Base-by-base conservation (phyloP, 306 rosid genomes). In the Erythrophleum fordii region DNA sequence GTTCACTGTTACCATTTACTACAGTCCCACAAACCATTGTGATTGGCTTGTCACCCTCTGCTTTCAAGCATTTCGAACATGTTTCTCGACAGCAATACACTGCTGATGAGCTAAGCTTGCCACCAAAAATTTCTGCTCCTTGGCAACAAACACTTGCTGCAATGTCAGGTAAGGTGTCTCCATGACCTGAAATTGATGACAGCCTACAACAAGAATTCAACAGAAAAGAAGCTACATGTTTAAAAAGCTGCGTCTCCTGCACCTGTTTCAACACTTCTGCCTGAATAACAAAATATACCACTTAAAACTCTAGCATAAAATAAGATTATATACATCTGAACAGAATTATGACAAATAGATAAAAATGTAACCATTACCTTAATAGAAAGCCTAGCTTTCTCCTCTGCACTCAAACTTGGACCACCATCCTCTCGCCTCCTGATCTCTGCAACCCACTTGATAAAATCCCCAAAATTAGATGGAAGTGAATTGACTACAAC, bases 361-460 rank as follows among this genome's bases (percentile, higher is more conserved):
- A 67, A 22, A 52, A 34, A 71, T 72, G 51, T 69, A 79, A 81
- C 49, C 65, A 42, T 80, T 65, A 95, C 99, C 96, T 95, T 95
- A 81, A 95, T 70, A n/a, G 89, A 52, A 37, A 90, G 86, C 85
- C 98, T 91, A 62, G 96, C 87, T 78, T 87, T 93, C 92, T 95
- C 98, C 88, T 95, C 99, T 51, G 80, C 74, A 83, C 97, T 93
- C 80, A 95, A 76, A 77, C 89, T 81, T 75, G 88, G 88, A 78
- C 66, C 84, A 11, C 88, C 92, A 73, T 95, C 99, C 77, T 95
- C 99, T 65, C 67, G 86, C 79, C 94, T 90, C 86, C 99, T 89
- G 72, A 93, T 88, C 88, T 93, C 97, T 68, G 97, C 99, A 69
- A 95, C 59, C 99, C 99, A 95, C 86, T 91, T 90, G 85, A 93